Evolutionary conservation across 176 grass and related monocot genomes (phyloP), one percentile per base, ranked within the genome.

Genomic region (Avena eriantha): DNA sequence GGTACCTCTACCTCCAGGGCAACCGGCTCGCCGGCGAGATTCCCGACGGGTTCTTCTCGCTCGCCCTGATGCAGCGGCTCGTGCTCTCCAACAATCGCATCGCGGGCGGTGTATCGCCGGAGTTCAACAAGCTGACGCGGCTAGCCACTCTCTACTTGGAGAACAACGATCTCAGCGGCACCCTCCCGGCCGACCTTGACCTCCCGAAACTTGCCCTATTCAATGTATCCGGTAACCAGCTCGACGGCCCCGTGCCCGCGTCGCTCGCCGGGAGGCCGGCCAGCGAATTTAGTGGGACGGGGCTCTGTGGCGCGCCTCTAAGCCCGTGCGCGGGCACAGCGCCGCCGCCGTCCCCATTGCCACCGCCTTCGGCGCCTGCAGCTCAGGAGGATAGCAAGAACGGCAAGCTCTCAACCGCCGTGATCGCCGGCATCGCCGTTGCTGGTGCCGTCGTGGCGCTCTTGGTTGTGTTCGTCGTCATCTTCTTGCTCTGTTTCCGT

Each of bases 141-240:
- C 79, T 98, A 5, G 82, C 65, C 0, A 89, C 63, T 33, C 90
- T 98, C 0, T 87, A 92, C 22, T 13, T 96, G n/a, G 35, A 95
- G 21, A 58, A 63, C 17, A 98, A 98, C 67, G n/a, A 0, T 2
- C n/a, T 98, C 1, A 88, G 55, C 1, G 93, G 96, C 13, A 74
- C 58, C 10, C 84, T 98, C 3, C 96, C 96, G 10, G 8, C 54
- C 10, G 79, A 80, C 14, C 84, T 89, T 12, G 63, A 81, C 3
- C 66, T 98, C 51, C 73, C 78, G 19, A 76, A 53, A 2, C 87
- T 98, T 10, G 9, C 75, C 8, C 59, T 15, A 0, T 98, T 96
- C 78, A 94, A 98, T 82, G 90, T 98, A 24, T 98, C 96, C n/a
- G 92, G 87, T 10, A 83, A 18, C 8, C 74, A 61, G 73, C 82